Percentiles rank a stretch among this genome's conserved stretches.
phyloP scores from a whole-genome alignment of 352 stramenopile species.

The Phytophthora sojae region DNA sequence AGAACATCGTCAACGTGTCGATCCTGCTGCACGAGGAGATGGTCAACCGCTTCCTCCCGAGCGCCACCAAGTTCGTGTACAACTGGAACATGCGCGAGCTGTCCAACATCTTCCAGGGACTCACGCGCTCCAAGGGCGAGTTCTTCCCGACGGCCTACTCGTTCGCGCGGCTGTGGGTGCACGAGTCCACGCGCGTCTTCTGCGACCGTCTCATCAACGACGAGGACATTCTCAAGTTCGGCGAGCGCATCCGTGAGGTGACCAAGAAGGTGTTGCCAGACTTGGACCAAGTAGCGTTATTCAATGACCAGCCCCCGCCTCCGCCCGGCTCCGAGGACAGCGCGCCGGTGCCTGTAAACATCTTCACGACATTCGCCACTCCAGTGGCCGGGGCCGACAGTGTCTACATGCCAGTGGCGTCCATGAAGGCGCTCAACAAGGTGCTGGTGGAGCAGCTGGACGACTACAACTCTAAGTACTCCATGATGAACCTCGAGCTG shows the following conservation, averaged over 20 bases:
- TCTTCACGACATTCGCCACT: conserved; percentile 96
- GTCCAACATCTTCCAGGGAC: conserved; percentile 96
- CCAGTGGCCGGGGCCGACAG: conserved; percentile 68
- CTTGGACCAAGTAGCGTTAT: conserved; percentile 84
- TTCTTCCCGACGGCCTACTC: conserved; percentile 91
- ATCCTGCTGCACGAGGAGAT: conserved; percentile 94
- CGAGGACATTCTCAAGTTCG: conserved; percentile 94
- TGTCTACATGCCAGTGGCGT: conserved; percentile 76
- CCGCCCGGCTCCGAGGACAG: conserved; percentile 35
- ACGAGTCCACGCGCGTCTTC: conserved; percentile 98
- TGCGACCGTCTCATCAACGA: conserved; percentile 97
- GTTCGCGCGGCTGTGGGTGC: conserved; percentile 94
- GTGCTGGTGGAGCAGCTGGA: conserved; percentile 95
- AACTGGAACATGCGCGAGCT: conserved; percentile 99
- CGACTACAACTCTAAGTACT: conserved; percentile 97
- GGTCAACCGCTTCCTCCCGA: conserved; percentile 94
- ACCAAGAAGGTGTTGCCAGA: conserved; percentile 93
- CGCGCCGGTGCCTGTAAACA: conserved; percentile 65
- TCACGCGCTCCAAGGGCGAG: conserved; percentile 92
- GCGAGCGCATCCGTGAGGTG: conserved; percentile 92
- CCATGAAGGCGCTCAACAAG: conserved; percentile 89
- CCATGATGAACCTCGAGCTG: conserved; percentile 98
- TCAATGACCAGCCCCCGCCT: conserved; percentile 66
- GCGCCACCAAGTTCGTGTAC: conserved; percentile 98
- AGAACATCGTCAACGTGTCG: conserved; percentile 92